Evolutionary conservation across 140 eudicot species (phyloP), one percentile per base, ranked within the genome.

Genomic region (Bidens hawaiensis): DNA sequence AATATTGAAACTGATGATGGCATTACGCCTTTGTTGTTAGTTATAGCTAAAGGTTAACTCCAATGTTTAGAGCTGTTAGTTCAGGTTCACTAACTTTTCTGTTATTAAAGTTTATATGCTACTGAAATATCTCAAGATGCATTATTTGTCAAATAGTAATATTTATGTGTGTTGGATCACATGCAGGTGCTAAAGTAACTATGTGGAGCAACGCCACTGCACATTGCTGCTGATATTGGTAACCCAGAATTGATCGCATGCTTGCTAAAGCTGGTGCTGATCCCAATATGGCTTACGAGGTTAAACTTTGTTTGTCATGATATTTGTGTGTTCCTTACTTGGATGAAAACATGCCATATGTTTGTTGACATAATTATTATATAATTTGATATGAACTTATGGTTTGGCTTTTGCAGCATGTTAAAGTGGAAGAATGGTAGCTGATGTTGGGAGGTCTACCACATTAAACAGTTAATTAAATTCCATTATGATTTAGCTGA

Each of bases 191-290:
- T 34, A 68, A 77, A 46, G 93, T 82, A 52, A 85, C 87, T 72
- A 75, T 88, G 95, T 62, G 99, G 96, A 68, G 95, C 93, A 68
- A 85, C 99, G 28, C 93, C 99, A 45, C 75, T 91, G 76, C 95
- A 82, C 72, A 76, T 91, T 62, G 99, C 99, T 64, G 93, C 95
- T 75, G 95, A 91, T 80, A 61, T 60, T 57, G 96, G 96, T 50
- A 88, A 76, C 73, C 28, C 81, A 30, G 96, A 88, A 68, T 42
- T 91, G 26, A 80, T 91, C 41, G 66, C 78, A 33, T 81, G 89
- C 78, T 79, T 91, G 65, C 12, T 91, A 58, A 74, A 72, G 87
- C 89, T 60, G 93, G 95, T 41, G 96, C 99, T 56, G 89, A 84
- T 78, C 93, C 95, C 33, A 75, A 87, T 76, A 82, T 67, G 49